Evolutionary conservation across 176 grass and related monocot species (phyloP).

Genomic region (Ensete ventricosum): DNA sequence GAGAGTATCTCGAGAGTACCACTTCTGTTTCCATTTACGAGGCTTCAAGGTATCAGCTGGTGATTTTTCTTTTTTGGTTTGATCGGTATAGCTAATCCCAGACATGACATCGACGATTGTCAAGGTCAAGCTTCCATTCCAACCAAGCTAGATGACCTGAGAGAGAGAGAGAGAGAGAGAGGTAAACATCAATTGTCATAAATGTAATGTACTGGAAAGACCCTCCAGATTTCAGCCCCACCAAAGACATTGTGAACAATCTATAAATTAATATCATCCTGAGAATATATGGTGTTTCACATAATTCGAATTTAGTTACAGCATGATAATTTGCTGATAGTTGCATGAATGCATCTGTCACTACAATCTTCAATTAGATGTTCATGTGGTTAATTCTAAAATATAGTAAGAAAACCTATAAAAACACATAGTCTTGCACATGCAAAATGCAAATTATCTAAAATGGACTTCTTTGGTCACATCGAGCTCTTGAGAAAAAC

Average conservation of each 20-base stretch:
- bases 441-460: too few species aligned
- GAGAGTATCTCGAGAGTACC: slow-evolving; percentile 63
- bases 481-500: too few species aligned
- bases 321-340: too few species aligned
- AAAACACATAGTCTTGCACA: too few species aligned
- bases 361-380: too few species aligned
- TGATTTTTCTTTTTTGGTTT: slow-evolving; percentile 20
- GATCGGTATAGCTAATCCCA: slow-evolving; percentile 12
- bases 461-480: too few species aligned
- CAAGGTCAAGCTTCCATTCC: slow-evolving; percentile 51
- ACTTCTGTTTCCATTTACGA: slow-evolving; percentile 65
- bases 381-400: too few species aligned
- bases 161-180: slow-evolving; percentile 38
- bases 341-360: too few species aligned
- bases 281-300: too few species aligned
- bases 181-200: background rate
- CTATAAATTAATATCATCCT: background rate
- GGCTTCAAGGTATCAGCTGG: slow-evolving; percentile 28
- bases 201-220: background rate
- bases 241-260: slow-evolving; percentile 5
- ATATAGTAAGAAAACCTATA: too few species aligned
- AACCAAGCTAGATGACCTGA: slow-evolving; percentile 50
- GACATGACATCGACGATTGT: slow-evolving; percentile 29
- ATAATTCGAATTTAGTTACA: too few species aligned
- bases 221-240: slow-evolving; percentile 7